A percentile compares a stretch with the other conserved stretches of the same genome.
These are phyloP conservation scores for Diaporthe sp. DNA, from an alignment of 2,329 filamentous ascomycete species.

Conservation along the genomic window DNA sequence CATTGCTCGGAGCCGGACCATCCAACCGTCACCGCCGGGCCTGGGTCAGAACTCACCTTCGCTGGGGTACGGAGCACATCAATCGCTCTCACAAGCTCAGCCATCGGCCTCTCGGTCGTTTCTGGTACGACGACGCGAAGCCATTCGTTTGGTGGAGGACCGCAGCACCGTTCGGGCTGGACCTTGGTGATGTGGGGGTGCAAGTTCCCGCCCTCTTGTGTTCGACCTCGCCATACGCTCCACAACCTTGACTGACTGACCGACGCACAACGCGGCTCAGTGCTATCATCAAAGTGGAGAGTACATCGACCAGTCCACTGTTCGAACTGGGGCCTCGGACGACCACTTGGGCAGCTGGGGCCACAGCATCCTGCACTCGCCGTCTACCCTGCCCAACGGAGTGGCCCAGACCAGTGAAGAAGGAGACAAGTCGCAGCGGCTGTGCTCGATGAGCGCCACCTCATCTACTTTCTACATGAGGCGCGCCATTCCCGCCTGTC, in stretches of 20 bases:
- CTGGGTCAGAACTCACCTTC: constrained; percentile 17
- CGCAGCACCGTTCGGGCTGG: neutral
- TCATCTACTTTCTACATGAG: constrained; percentile 8
- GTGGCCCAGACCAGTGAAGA: constrained; percentile 16
- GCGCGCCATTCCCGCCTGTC: constrained; percentile 9
- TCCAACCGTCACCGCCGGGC: constrained; percentile 32
- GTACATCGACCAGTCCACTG: neutral
- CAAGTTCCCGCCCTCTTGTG: constrained; percentile 18
- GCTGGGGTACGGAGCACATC: neutral
- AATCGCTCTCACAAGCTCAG: neutral
- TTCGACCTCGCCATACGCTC: constrained; percentile 13
- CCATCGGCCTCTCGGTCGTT: constrained; percentile 16
- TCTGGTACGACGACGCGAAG: constrained; percentile 25
- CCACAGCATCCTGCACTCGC: constrained; percentile 28
- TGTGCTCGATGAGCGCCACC: constrained; percentile 8
- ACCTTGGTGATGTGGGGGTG: constrained; percentile 8
- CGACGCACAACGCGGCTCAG: constrained; percentile 13
- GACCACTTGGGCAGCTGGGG: constrained; percentile 10
- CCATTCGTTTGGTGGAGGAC: constrained; percentile 19
- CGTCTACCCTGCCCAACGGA: neutral
- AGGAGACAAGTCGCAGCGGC: neutral
- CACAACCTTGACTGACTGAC: constrained; percentile 20
- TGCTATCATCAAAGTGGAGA: constrained; percentile 15
- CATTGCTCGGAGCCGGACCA: constrained; percentile 23
- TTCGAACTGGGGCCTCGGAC: constrained; percentile 22